Evolutionary conservation across 2,329 filamentous ascomycete genomes (phyloP), one percentile per base, ranked within the genome.

Genomic region (Corinectria fuckeliana): DNA sequence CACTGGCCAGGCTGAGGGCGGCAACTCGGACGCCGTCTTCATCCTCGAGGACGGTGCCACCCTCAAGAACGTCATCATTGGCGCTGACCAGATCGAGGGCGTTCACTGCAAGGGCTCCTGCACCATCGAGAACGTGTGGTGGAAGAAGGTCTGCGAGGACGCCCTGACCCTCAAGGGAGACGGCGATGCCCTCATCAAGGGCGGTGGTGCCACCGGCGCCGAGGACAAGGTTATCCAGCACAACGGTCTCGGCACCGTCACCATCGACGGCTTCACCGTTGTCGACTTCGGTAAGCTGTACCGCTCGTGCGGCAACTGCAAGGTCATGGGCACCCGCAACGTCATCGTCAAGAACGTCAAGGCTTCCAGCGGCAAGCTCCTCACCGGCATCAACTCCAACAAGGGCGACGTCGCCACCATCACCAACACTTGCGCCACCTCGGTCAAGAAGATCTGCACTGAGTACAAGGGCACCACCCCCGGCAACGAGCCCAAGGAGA

Each of bases 401-500:
- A 55, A 45, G 41, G 51, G 51, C 14, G 51, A 55, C n/a, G 30
- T 50, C 30, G 23, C 51, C 30, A 60, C 57, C 45, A 60, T 60
- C 57, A 42, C 57, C 51, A 49, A 49, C 51, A 60, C 57, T 32
- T 60, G 57, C 38, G 57, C 57, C 20, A 50, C 45, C 45, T 60
- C 57, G 13, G 57, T 60, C 45, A 60, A 60, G 51, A 47, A 60
- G 45, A 48, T 60, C 51, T 60, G 57, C 57, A 51, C 51, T 5
- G 57, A 60, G 51, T 60, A n/a, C 57, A 30, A 56, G 51, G 57
- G 57, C 21, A 56, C 51, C 42, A 56, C 51, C 11, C 66, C 66
- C n/a, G 66, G 66, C n/a, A 65, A 68, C 38, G 66, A 68, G 64
- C 66, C 66, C 47, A 68, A 69, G 66, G 38, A 66, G 66, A 41